phyloP scores from a whole-genome alignment of 2,329 filamentous ascomycete species.

The Helminthosporium solani region DNA sequence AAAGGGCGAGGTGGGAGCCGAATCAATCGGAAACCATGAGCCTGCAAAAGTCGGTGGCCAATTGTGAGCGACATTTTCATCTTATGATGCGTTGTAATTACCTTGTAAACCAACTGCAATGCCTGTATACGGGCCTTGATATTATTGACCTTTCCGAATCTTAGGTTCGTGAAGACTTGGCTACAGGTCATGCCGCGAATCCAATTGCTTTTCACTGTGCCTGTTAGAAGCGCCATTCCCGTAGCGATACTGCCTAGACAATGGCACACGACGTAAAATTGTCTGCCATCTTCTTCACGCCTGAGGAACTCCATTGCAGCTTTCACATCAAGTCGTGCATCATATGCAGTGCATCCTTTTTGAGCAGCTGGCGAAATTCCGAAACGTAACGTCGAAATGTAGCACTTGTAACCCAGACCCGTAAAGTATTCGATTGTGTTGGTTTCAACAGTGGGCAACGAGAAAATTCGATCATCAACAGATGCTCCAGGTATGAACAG shows the following conservation, averaged over 20 bases:
- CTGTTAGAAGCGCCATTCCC: conserved; percentile 60
- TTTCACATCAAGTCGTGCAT: conserved; percentile 60
- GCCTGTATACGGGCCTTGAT: conserved; percentile 47
- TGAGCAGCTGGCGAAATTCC: conserved; percentile 54
- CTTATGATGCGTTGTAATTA: not conserved
- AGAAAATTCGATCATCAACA: too few species aligned
- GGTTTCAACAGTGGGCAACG: too few species aligned
- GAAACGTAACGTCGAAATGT: conserved; percentile 46
- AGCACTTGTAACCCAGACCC: too few species aligned
- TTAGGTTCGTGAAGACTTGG: conserved; percentile 65
- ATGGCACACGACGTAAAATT: conserved; percentile 61
- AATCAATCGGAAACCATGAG: conserved; percentile 13
- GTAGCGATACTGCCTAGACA: conserved; percentile 65
- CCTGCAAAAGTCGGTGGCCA: too few species aligned
- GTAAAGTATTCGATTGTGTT: too few species aligned
- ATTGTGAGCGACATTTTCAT: too few species aligned
- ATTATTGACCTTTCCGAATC: conserved; percentile 58
- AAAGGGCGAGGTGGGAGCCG: conserved; percentile 4
- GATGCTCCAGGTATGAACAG: too few species aligned
- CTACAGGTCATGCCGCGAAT: conserved; percentile 59
- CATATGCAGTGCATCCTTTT: conserved; percentile 59
- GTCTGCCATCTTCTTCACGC: conserved; percentile 19
- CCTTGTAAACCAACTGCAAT: too few species aligned
- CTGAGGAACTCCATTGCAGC: conserved; percentile 59
- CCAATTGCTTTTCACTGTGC: conserved; percentile 59